Percentiles rank a stretch among this genome's conserved stretches.
phyloP scores from a whole-genome alignment of 805 yeast species.

The Candida glaebosa region DNA sequence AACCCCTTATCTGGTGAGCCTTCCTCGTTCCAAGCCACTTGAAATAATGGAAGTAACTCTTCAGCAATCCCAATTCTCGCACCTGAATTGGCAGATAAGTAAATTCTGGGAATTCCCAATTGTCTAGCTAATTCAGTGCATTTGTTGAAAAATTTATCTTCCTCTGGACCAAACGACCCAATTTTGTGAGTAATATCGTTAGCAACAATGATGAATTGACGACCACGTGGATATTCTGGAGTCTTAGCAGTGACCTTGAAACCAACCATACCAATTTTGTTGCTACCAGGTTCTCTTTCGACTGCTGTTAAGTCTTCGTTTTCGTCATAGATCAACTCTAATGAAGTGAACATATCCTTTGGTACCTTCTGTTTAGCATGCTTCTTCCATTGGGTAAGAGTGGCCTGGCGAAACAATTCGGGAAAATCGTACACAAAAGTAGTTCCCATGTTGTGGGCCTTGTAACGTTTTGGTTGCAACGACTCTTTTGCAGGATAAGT shows the following conservation, averaged over 20 bases:
- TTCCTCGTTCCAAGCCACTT: conserved; percentile 89
- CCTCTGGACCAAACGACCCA: conserved; percentile 98
- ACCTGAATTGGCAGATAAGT: conserved; percentile 97
- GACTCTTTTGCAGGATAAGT: conserved; percentile 98
- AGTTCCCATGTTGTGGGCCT: conserved; percentile 97
- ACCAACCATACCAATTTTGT: conserved; percentile 96
- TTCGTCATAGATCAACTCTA: conserved; percentile 84
- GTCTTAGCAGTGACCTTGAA: conserved; percentile 89
- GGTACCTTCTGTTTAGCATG: conserved; percentile 58
- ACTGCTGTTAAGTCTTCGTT: conserved; percentile 80
- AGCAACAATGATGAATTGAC: conserved; percentile 89
- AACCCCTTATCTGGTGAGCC: conserved; percentile 80
- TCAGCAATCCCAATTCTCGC: conserved; percentile 99
- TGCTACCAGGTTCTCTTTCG: conserved; percentile 94
- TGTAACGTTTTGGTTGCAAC: conserved; percentile 97
- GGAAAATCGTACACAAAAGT: conserved; percentile 99
- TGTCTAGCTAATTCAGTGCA: conserved; percentile 90
- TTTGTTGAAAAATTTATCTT: conserved; percentile 86
- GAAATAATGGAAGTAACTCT: conserved; percentile 82
- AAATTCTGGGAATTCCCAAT: conserved; percentile 91
- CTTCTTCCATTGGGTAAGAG: conserved; percentile 79
- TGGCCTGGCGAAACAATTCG: conserved; percentile 93
- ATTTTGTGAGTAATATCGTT: conserved; percentile 97
- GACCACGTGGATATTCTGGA: conserved; percentile 95
- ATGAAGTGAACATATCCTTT: conserved; percentile 71